A percentile compares a stretch with the other conserved stretches of the same genome.
Conservation (phyloP, 192 early-diverging fungal species). For the Kickxella alabastrina region DNA sequence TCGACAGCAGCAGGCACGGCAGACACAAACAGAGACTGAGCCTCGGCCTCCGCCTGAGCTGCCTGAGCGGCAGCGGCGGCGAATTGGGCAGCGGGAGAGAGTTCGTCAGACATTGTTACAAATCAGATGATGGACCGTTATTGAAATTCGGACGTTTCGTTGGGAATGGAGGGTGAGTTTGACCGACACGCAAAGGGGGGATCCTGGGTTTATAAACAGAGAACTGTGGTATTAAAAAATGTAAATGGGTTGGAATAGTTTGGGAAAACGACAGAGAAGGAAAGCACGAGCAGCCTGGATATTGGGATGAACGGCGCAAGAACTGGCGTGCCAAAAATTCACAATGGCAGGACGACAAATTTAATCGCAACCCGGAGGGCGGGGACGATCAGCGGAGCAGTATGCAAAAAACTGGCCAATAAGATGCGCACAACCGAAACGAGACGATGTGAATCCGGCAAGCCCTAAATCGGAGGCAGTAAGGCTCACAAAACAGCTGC, state of each 20-base stretch:
- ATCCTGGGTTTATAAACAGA: background rate
- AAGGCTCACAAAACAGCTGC: no score
- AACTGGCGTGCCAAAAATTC: no score
- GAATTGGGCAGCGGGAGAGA: conserved; percentile 46
- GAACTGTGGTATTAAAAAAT: background rate
- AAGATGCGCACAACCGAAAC: no score
- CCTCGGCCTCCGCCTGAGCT: conserved; percentile 2
- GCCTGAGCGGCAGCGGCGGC: conserved; percentile 40
- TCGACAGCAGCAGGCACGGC: background rate
- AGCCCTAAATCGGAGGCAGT: no score
- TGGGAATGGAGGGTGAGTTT: background rate
- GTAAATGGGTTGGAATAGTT: no score
- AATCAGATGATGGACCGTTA: background rate
- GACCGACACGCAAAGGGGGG: conserved; percentile 4
- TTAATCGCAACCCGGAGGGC: no score
- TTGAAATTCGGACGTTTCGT: background rate
- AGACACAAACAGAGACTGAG: background rate
- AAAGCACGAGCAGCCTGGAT: no score
- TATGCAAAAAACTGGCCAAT: no score
- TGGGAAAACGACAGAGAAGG: background rate
- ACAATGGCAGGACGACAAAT: no score
- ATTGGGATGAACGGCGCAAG: no score
- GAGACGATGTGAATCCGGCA: no score
- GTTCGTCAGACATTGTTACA: conserved; percentile 25
- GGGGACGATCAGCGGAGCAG: no score